Evolutionary conservation across 2,329 filamentous ascomycete species (phyloP).

Genomic region (Venturiaceae sp.): DNA sequence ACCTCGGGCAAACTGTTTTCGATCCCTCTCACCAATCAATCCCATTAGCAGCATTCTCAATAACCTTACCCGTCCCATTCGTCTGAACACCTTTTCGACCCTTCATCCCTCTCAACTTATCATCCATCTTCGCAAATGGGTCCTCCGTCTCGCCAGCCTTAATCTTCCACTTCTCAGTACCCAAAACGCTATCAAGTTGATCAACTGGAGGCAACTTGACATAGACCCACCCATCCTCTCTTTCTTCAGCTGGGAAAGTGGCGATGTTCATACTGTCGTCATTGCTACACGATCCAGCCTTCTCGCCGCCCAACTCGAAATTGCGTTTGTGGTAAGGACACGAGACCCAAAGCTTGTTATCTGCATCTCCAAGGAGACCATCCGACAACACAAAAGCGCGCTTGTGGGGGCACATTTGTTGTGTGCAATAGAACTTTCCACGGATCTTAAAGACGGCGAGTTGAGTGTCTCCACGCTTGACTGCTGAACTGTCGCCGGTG

Average conservation of each 20-base stretch:
- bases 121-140: conserved; percentile 47
- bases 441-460: conserved; percentile 76
- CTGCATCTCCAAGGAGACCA: conserved; percentile 65
- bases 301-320: conserved; percentile 59
- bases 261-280: conserved; percentile 67
- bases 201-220: conserved; percentile 68
- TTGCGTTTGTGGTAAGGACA: conserved; percentile 89
- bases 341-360: conserved; percentile 65
- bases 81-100: conserved; percentile 35
- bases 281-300: conserved; percentile 64
- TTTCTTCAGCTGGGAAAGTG: conserved; percentile 66
- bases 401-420: conserved; percentile 94
- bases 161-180: conserved; percentile 70
- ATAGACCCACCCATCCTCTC: conserved; percentile 69
- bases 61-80: neutral
- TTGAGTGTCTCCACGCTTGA: conserved; percentile 84
- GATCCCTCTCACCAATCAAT: no score
- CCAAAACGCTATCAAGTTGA: conserved; percentile 69
- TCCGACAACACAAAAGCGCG: conserved; percentile 82
- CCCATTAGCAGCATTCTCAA: neutral
- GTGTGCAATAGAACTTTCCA: conserved; percentile 71
- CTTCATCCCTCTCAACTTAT: conserved; percentile 42
- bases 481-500: conserved; percentile 63
- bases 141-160: conserved; percentile 55
- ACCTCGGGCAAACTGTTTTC: no score